Conservation (phyloP, 768 basidiomycete genomes). For the Ephemerocybe angulata region DNA sequence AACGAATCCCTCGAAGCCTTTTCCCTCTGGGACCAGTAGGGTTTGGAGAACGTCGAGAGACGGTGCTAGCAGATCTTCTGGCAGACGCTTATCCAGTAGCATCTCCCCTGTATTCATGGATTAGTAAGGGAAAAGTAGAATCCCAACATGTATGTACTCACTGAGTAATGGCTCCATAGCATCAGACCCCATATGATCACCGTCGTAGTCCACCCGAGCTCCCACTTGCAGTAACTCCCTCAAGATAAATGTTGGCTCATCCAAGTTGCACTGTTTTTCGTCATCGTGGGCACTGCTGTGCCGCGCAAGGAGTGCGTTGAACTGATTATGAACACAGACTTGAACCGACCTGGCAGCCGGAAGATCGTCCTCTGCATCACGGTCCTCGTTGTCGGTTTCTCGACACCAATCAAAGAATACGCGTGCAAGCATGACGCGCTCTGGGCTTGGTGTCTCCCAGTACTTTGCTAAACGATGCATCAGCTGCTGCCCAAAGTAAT, state of each 20-base stretch:
- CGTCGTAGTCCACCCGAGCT: neutral
- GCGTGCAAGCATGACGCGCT: neutral
- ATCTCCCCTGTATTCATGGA: neutral
- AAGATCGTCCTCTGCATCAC: neutral
- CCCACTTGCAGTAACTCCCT: neutral
- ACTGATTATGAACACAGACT: neutral
- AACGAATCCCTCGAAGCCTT: too few relatives aligned
- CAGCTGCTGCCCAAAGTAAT: too few relatives aligned
- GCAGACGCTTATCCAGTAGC: neutral
- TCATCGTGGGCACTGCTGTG: neutral
- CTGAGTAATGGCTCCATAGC: neutral
- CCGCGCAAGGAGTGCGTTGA: neutral
- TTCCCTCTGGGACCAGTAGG: neutral
- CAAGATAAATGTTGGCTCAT: neutral
- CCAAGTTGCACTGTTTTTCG: neutral
- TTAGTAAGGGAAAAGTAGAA: neutral
- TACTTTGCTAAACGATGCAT: neutral
- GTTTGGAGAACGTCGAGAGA: neutral
- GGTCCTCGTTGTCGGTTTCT: neutral
- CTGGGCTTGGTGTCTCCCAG: neutral
- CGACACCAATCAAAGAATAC: neutral
- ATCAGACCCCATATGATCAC: neutral
- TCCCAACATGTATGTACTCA: neutral
- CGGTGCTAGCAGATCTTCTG: neutral
- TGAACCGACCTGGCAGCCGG: too few relatives aligned